A percentile compares a stretch with the other conserved stretches of the same genome.
Evolutionary conservation across 164 flowering plant genomes (phyloP).

Genomic region (Vitis cinerea): DNA sequence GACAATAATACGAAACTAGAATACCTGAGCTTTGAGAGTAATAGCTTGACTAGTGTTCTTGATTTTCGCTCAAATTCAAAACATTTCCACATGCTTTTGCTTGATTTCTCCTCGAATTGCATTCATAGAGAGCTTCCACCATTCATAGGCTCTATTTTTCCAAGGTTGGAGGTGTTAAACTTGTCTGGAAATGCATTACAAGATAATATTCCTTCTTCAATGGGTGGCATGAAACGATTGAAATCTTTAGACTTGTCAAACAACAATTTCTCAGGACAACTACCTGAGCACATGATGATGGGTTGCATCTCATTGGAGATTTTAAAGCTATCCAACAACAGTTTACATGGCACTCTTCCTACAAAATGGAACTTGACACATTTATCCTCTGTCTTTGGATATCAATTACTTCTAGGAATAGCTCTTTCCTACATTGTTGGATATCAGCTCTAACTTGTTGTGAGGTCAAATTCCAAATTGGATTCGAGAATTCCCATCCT

Average conservation of each 20-base stretch:
- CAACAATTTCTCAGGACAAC: neutral
- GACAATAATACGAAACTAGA: constrained; percentile 13
- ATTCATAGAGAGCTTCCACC: constrained; percentile 3
- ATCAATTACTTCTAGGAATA: neutral
- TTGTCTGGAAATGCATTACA: constrained; percentile 1
- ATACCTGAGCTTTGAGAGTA: neutral
- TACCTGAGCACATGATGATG: neutral
- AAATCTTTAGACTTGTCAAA: neutral
- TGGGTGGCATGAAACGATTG: neutral
- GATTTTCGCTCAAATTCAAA: constrained; percentile 5
- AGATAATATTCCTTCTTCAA: neutral
- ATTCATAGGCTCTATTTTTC: neutral
- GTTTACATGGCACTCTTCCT: constrained; percentile 1
- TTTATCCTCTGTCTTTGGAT: neutral
- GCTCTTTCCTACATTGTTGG: neutral
- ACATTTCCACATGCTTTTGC: neutral
- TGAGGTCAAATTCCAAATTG: constrained; percentile 2
- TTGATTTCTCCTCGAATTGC: constrained; percentile 12
- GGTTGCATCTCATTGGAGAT: neutral
- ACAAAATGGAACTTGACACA: neutral
- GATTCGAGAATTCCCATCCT: constrained; percentile 1
- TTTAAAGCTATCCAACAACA: constrained; percentile 1
- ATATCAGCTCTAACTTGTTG: neutral
- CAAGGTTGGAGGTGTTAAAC: neutral
- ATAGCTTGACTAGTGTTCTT: constrained; percentile 5